Conservation (phyloP, 768 basidiomycete species). For the Mycena filopes region DNA sequence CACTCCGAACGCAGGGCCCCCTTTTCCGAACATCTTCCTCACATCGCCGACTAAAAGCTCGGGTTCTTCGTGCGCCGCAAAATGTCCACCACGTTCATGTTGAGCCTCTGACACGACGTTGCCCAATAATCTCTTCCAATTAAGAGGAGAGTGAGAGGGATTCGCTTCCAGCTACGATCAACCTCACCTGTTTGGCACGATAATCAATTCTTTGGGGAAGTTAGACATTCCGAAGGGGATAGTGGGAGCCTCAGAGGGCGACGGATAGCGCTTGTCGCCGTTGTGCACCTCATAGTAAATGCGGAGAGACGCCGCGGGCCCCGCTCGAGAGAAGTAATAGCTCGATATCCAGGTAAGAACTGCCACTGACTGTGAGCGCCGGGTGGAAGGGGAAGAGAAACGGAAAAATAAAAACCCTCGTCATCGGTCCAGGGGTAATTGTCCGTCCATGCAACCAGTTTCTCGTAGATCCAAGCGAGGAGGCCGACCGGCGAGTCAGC, state of each 20-base stretch:
- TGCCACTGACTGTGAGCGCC: slow-evolving; percentile 34
- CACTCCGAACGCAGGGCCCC: slow-evolving; percentile 59
- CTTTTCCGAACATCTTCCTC: slow-evolving; percentile 65
- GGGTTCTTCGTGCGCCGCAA: slow-evolving; percentile 64
- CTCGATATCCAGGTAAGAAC: slow-evolving; percentile 69
- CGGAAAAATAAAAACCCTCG: slow-evolving; percentile 37
- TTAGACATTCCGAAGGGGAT: slow-evolving; percentile 61
- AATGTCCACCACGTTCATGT: slow-evolving; percentile 66
- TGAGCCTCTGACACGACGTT: slow-evolving; percentile 57
- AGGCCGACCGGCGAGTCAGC: slow-evolving; percentile 57
- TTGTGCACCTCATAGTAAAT: slow-evolving; percentile 63
- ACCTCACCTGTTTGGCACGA: slow-evolving; percentile 44
- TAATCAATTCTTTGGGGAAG: slow-evolving; percentile 60
- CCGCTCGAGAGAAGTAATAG: slow-evolving; percentile 66
- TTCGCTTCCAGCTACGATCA: not conserved
- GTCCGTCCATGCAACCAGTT: slow-evolving; percentile 46
- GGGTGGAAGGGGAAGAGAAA: not conserved
- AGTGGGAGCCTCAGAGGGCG: slow-evolving; percentile 10
- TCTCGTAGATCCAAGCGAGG: slow-evolving; percentile 43
- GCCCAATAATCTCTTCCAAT: slow-evolving; percentile 52
- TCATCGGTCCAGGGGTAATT: slow-evolving; percentile 58
- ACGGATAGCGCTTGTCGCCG: not conserved
- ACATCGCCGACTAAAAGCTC: slow-evolving; percentile 59
- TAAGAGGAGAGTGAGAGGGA: slow-evolving; percentile 33
- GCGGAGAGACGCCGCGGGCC: slow-evolving; percentile 65